phyloP scores from a whole-genome alignment of 208 protist genomes.

The Trypanosoma cruzi region DNA sequence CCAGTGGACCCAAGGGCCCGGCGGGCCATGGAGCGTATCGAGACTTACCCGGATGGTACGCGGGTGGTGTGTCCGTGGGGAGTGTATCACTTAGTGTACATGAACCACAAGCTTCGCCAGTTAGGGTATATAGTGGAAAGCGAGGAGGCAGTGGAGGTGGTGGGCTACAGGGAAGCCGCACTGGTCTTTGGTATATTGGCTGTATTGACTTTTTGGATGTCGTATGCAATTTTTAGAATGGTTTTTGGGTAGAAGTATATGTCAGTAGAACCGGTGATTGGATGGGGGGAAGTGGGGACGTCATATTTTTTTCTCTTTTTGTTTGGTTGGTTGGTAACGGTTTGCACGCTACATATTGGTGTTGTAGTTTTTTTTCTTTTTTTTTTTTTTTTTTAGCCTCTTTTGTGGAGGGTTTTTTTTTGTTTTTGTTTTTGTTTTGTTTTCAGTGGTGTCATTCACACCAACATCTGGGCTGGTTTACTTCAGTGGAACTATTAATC shows the following conservation, averaged over 20 bases:
- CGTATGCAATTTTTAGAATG: slow-evolving; percentile 39
- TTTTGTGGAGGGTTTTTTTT: too few relatives aligned
- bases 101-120: slow-evolving; percentile 68
- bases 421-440: neutral
- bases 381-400: too few relatives aligned
- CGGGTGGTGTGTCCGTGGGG: slow-evolving; percentile 73
- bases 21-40: slow-evolving; percentile 76
- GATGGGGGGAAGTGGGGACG: neutral
- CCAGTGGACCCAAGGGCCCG: slow-evolving; percentile 81
- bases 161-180: slow-evolving; percentile 60
- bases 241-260: slow-evolving; percentile 32
- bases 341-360: too few relatives aligned
- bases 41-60: slow-evolving; percentile 64
- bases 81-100: slow-evolving; percentile 88
- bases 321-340: too few relatives aligned
- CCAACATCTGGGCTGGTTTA: neutral
- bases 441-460: neutral
- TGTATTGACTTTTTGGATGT: slow-evolving; percentile 37
- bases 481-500: slow-evolving; percentile 9
- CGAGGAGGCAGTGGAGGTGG: slow-evolving; percentile 64
- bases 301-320: neutral
- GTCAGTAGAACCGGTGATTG: neutral
- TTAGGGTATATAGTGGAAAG: slow-evolving; percentile 56
- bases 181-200: slow-evolving; percentile 32
- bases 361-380: too few relatives aligned